Conservation (phyloP, 2,329 filamentous ascomycete species). For the Cytospora paraplurivora region DNA sequence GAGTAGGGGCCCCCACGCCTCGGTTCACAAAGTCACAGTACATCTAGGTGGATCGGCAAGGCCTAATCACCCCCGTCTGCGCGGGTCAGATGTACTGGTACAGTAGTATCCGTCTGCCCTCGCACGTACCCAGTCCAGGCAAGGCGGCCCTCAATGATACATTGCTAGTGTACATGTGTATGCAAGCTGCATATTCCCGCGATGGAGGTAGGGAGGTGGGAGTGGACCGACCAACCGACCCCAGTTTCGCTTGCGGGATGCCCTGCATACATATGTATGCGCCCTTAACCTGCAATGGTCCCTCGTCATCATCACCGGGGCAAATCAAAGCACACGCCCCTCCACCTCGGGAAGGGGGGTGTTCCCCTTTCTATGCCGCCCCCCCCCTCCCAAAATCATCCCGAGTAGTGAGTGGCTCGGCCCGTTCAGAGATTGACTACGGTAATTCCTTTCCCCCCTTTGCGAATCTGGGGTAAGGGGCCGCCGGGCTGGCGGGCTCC, state of each 20-base stretch:
- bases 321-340: not conserved
- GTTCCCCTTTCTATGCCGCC: not conserved
- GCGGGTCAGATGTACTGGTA: conserved; percentile 28
- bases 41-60: conserved; percentile 26
- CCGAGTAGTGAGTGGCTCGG: not conserved
- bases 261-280: not conserved
- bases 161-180: not conserved
- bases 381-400: not conserved
- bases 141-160: conserved; percentile 6
- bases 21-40: conserved; percentile 25
- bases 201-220: not conserved
- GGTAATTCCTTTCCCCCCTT: not conserved
- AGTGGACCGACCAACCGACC: not conserved
- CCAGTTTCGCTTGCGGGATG: not conserved
- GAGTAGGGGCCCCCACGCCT: conserved; percentile 24
- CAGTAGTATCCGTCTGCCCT: conserved; percentile 24
- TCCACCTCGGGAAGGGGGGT: not conserved
- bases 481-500: not conserved
- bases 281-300: not conserved
- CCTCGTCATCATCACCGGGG: not conserved
- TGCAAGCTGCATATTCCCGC: not conserved
- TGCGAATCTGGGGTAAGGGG: not conserved
- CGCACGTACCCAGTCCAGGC: conserved; percentile 15
- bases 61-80: conserved; percentile 10
- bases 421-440: not conserved